phyloP scores from a whole-genome alignment of 352 stramenopile species.

The Phytophthora hibernalis region DNA sequence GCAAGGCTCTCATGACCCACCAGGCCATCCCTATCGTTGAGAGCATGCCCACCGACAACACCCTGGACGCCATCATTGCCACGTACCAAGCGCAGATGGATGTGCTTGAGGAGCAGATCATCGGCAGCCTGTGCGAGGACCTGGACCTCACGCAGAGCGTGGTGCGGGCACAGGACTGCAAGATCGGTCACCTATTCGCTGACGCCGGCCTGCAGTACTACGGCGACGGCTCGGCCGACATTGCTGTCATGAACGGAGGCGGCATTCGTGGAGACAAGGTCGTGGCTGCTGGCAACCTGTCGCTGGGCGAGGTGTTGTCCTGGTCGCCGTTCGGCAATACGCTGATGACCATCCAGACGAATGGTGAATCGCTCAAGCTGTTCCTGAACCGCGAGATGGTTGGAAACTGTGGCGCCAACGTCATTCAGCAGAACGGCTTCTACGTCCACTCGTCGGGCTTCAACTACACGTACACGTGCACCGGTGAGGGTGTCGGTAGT shows the following conservation, averaged over 20 bases:
- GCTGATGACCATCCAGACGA: conserved; percentile 62
- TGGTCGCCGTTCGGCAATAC: conserved; percentile 80
- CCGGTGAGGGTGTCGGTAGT: conserved; percentile 32
- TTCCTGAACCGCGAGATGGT: conserved; percentile 63
- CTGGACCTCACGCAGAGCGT: conserved; percentile 61
- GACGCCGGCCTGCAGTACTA: conserved; percentile 62
- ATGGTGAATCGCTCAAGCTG: conserved; percentile 67
- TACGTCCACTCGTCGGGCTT: conserved; percentile 72
- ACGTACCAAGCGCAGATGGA: conserved; percentile 54
- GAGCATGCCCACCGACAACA: conserved; percentile 60
- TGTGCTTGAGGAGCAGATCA: conserved; percentile 45
- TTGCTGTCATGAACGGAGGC: conserved; percentile 70
- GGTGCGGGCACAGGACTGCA: conserved; percentile 57
- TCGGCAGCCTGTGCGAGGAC: conserved; percentile 62
- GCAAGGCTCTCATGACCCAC: conserved; percentile 59
- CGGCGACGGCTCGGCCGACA: conserved; percentile 53
- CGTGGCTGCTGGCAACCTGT: conserved; percentile 54
- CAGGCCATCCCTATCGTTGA: conserved; percentile 61
- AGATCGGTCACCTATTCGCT: conserved; percentile 64
- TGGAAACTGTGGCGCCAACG: conserved; percentile 50
- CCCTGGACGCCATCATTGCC: conserved; percentile 58
- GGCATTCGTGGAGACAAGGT: conserved; percentile 73
- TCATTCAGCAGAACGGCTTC: conserved; percentile 65
- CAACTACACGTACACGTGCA: conserved; percentile 79
- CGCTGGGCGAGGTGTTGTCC: conserved; percentile 61